Percentiles rank a stretch among this genome's conserved stretches.
Conservation (phyloP, 1,284 basidiomycete genomes). For the Sporisorium exsertum region DNA sequence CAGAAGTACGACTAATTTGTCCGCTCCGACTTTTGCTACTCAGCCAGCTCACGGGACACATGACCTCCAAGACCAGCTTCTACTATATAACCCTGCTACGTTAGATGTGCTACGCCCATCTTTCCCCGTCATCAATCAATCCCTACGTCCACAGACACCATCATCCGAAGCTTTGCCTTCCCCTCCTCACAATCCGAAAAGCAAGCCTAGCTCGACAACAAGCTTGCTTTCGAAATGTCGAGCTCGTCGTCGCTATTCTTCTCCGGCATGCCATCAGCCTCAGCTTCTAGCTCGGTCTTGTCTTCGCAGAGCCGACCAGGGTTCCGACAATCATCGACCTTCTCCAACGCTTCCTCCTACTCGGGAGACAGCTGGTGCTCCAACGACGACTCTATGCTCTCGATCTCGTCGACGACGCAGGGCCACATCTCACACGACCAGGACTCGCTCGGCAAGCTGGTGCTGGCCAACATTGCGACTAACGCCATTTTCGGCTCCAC, state of each 20-base stretch:
- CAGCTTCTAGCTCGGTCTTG: slow-evolving; percentile 8
- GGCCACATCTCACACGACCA: slow-evolving; percentile 33
- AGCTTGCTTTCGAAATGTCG: slow-evolving; percentile 19
- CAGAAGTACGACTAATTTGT: neutral
- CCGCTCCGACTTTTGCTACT: slow-evolving; percentile 2
- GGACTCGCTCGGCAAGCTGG: slow-evolving; percentile 23
- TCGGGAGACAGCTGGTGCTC: slow-evolving; percentile 42
- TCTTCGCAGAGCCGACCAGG: slow-evolving; percentile 21
- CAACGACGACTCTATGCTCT: slow-evolving; percentile 18
- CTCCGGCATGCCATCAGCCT: slow-evolving; percentile 8
- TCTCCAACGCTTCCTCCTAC: slow-evolving; percentile 29
- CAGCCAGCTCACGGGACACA: neutral
- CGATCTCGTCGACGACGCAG: slow-evolving; percentile 19
- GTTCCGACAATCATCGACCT: slow-evolving; percentile 20
- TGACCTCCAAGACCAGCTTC: neutral
- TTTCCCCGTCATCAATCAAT: neutral
- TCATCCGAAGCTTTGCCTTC: slow-evolving; percentile 6
- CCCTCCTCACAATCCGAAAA: neutral
- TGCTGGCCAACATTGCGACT: slow-evolving; percentile 20
- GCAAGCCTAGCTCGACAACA: slow-evolving; percentile 5
- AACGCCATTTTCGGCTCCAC: slow-evolving; percentile 46
- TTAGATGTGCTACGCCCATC: slow-evolving; percentile 1
- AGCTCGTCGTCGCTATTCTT: slow-evolving; percentile 29
- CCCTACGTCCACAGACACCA: slow-evolving; percentile 3
- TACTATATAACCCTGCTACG: slow-evolving; percentile 21